A percentile compares a stretch with the other conserved stretches of the same genome.
Evolutionary conservation across 2,329 filamentous ascomycete genomes (phyloP).

Genomic region (Fusarium sp.): DNA sequence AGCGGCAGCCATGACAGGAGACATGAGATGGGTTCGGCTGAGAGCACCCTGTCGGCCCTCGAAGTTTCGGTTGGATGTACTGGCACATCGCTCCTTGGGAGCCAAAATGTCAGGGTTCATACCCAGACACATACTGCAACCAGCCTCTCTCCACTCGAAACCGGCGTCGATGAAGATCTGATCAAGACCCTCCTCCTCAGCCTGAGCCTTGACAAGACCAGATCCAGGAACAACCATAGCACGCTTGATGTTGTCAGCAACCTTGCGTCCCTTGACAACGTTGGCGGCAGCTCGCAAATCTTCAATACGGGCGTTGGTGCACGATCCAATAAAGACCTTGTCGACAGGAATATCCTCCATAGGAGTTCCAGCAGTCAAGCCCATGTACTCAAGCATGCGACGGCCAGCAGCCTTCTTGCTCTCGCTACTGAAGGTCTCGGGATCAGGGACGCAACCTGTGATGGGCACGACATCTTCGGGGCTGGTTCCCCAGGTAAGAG

Average conservation of each 20-base stretch:
- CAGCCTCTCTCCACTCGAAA: conserved; percentile 98
- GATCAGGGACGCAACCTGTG: conserved; percentile 88
- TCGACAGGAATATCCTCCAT: conserved; percentile 94
- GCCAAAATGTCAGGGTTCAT: conserved; percentile 99
- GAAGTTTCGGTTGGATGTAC: conserved; percentile 97
- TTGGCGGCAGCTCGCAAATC: conserved; percentile 89
- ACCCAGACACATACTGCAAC: conserved; percentile 98
- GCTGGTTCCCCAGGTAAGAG: conserved; percentile 96
- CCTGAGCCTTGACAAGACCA: conserved; percentile 91
- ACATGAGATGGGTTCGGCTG: conserved; percentile 95
- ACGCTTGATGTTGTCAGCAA: conserved; percentile 89
- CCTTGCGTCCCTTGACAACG: conserved; percentile 87
- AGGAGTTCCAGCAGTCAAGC: conserved; percentile 82
- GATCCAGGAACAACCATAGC: conserved; percentile 98
- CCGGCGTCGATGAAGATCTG: conserved; percentile 92
- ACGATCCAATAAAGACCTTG: conserved; percentile 98
- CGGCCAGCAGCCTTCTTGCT: conserved; percentile 83
- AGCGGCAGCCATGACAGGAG: conserved; percentile 94
- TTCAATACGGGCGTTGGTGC: conserved; percentile 97
- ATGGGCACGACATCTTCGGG: conserved; percentile 97
- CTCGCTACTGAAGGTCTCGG: conserved; percentile 85
- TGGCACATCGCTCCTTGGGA: conserved; percentile 92
- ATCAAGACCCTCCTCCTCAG: conserved; percentile 91
- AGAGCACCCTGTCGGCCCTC: conserved; percentile 94
- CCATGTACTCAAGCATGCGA: conserved; percentile 96